Evolutionary conservation across 2,329 filamentous ascomycete species (phyloP).

Genomic region (Shiraia sp.): DNA sequence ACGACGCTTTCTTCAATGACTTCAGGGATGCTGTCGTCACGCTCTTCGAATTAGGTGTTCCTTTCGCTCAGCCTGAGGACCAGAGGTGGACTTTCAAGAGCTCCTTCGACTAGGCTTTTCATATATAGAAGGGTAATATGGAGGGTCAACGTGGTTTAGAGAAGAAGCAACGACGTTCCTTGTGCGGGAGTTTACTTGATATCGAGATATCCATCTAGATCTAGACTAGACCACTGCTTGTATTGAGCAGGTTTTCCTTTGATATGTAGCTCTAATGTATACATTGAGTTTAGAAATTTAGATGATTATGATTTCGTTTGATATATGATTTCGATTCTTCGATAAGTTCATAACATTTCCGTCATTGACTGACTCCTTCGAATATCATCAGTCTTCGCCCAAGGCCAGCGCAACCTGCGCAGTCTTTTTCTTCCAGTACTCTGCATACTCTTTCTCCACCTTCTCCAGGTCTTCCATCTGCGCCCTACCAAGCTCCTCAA

Average conservation of each 20-base stretch:
- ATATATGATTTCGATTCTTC: no score
- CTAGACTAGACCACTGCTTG: background rate
- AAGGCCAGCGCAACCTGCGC: constrained; percentile 12
- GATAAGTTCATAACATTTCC: no score
- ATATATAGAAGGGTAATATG: no score
- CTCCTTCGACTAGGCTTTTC: constrained; percentile 40
- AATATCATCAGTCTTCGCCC: no score
- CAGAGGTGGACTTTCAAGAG: constrained; percentile 52
- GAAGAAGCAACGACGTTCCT: background rate
- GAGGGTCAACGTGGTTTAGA: no score
- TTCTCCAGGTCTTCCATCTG: constrained; percentile 22
- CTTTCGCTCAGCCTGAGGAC: constrained; percentile 65
- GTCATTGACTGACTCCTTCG: no score
- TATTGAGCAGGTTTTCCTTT: background rate
- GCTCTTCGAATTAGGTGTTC: constrained; percentile 93
- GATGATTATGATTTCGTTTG: no score
- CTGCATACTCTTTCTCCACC: constrained; percentile 25
- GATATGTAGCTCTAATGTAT: no score
- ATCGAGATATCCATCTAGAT: constrained; percentile 8
- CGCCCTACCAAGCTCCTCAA: constrained; percentile 23
- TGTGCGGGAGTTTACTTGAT: background rate
- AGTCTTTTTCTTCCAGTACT: constrained; percentile 33
- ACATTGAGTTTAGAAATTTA: no score
- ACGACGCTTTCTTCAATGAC: constrained; percentile 90
- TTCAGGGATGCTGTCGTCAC: constrained; percentile 78